Evolutionary conservation across 768 basidiomycete species (phyloP).

Genomic region (Pisolithus orientalis): DNA sequence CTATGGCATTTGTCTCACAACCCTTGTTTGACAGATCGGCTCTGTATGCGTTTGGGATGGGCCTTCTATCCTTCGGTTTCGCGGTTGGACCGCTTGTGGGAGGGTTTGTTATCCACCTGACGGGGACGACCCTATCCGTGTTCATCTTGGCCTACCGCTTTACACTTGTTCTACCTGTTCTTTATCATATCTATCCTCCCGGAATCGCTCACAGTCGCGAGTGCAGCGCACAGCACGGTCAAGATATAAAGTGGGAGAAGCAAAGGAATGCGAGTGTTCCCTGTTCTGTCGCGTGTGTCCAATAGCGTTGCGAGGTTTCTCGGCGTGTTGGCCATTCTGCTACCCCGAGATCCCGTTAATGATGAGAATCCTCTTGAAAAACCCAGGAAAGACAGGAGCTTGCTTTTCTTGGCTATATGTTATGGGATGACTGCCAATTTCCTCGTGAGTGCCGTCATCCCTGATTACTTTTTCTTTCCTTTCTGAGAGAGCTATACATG

Average conservation of each 20-base stretch:
- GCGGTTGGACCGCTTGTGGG: constrained; percentile 74
- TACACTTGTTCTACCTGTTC: constrained; percentile 45
- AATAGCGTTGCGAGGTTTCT: constrained; percentile 56
- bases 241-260: constrained; percentile 11
- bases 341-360: constrained; percentile 33
- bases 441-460: constrained; percentile 33
- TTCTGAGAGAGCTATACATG: background rate
- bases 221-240: constrained; percentile 30
- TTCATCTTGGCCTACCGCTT: constrained; percentile 59
- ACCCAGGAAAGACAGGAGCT: constrained; percentile 54
- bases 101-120: constrained; percentile 52
- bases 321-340: constrained; percentile 61
- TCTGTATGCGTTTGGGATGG: constrained; percentile 57
- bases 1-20: constrained; percentile 1
- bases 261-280: background rate
- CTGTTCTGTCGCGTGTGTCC: constrained; percentile 13
- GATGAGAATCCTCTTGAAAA: constrained; percentile 35
- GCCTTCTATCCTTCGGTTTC: constrained; percentile 68
- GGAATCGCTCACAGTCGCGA: constrained; percentile 59
- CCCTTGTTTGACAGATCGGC: constrained; percentile 41
- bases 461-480: background rate
- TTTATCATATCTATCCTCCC: constrained; percentile 60
- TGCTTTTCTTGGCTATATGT: constrained; percentile 48
- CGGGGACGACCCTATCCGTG: constrained; percentile 50
- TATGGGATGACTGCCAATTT: constrained; percentile 42